A percentile compares a stretch with the other conserved stretches of the same genome.
Evolutionary conservation across 768 basidiomycete species (phyloP).

Genomic region (Boletellus ananas): DNA sequence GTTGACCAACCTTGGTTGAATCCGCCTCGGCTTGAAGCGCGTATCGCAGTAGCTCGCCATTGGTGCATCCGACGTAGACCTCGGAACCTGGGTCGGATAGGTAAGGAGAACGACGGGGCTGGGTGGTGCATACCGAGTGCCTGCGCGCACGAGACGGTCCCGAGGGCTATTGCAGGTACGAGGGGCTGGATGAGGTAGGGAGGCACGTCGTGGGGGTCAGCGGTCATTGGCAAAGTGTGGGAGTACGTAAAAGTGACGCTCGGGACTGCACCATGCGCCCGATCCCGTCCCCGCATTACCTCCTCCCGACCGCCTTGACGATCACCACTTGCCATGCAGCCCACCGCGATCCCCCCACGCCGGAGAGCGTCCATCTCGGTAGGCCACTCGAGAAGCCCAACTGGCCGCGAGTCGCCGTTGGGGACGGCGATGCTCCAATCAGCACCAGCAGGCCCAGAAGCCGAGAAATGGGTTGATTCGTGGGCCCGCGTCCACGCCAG

Average conservation of each 20-base stretch:
- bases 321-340: slow-evolving; percentile 10
- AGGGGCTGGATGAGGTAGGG: slow-evolving; percentile 57
- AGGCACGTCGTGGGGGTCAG: slow-evolving; percentile 47
- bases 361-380: slow-evolving; percentile 20
- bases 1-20: slow-evolving; percentile 41
- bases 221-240: slow-evolving; percentile 15
- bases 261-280: slow-evolving; percentile 12
- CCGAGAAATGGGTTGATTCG: slow-evolving; percentile 51
- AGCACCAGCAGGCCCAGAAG: slow-evolving; percentile 27
- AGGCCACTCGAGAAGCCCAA: slow-evolving; percentile 9
- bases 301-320: background rate
- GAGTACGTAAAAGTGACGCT: slow-evolving; percentile 18
- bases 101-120: background rate
- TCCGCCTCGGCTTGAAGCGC: slow-evolving; percentile 56
- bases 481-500: slow-evolving; percentile 57
- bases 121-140: slow-evolving; percentile 45
- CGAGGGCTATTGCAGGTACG: slow-evolving; percentile 34
- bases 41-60: slow-evolving; percentile 81
- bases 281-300: slow-evolving; percentile 7
- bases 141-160: slow-evolving; percentile 43
- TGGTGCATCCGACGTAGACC: slow-evolving; percentile 81
- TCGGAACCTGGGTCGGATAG: slow-evolving; percentile 58
- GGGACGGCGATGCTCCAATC: slow-evolving; percentile 10
- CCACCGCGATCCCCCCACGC: slow-evolving; percentile 11
- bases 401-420: slow-evolving; percentile 17